Evolutionary conservation across 75 land plant species (phyloP), one percentile per base, ranked within the genome.

Genomic region (Selaginella moellendorffii): DNA sequence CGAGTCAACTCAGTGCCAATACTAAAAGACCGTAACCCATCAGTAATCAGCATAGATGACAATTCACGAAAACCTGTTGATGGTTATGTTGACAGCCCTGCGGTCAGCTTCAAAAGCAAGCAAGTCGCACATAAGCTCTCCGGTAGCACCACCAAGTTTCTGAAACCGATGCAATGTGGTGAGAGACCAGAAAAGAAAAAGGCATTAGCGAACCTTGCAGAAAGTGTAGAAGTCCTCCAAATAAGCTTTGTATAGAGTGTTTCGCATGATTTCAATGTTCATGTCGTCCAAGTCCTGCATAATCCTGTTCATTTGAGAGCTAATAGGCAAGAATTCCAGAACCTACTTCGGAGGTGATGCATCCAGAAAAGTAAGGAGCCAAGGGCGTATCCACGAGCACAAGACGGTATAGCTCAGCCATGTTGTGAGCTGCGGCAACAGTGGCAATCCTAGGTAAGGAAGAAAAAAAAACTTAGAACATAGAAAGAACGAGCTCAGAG

Each of bases 281-380:
- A 67, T 67, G 28, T 67, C 68, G 54, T 67, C 68, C 17, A 67
- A 20, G 22, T 67, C 68, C 68, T 67, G 61, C 46, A n/a, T n/a
- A n/a, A n/a, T n/a, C n/a, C n/a, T n/a, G n/a, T n/a, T n/a, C n/a
- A n/a, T n/a, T n/a, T n/a, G n/a, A n/a, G n/a, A n/a, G n/a, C n/a
- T n/a, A n/a, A n/a, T n/a, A n/a, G n/a, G n/a, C n/a, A n/a, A n/a
- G n/a, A 74, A 63, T 92, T 96, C 98, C 88, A 63, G 54, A 5
- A 23, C 29, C 52, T 80, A 95, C 99, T 86, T 95, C 99, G 19
- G 99, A 95, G 23, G 99, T 89, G 60, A 95, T 85, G 69, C 99
- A 89, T 65, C 89, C 99, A 5, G 99, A 89, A 65, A 95, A 95
- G 65, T 95, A 95, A 36, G 99, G 99, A 54, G 99, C 99, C 75